These are phyloP conservation scores for Oehlia diaphana DNA, from an alignment of 192 early-diverging fungal species.

Conservation along the genomic window DNA sequence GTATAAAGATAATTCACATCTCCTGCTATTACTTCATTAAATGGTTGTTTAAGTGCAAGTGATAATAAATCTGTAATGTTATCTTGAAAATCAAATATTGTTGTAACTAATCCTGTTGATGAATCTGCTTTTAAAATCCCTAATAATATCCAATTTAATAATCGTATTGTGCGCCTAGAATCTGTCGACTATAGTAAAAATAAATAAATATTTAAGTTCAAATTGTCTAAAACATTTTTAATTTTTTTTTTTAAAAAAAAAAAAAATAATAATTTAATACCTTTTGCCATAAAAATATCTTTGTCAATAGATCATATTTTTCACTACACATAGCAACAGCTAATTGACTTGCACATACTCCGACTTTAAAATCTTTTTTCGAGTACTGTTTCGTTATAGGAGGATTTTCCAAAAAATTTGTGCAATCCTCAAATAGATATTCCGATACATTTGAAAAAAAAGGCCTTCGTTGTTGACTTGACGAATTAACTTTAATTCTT, in stretches of 20 bases:
- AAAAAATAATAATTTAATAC: conserved; percentile 9
- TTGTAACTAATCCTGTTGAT: conserved; percentile 25
- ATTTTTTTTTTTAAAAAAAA: no score
- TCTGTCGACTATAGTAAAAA: conserved; percentile 35
- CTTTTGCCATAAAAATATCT: conserved; percentile 37
- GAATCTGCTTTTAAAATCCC: conserved; percentile 27
- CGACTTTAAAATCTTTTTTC: conserved; percentile 43
- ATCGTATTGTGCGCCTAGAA: conserved; percentile 37
- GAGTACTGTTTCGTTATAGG: conserved; percentile 36
- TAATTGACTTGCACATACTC: conserved; percentile 37
- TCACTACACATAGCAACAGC: conserved; percentile 36
- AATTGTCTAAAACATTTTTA: no score
- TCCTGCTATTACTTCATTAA: conserved; percentile 32
- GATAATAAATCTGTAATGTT: conserved; percentile 39
- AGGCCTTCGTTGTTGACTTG: conserved; percentile 18
- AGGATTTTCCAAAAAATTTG: conserved; percentile 36
- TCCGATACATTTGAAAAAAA: conserved; percentile 41
- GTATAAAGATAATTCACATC: conserved; percentile 43
- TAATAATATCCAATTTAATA: conserved; percentile 48
- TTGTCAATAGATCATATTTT: conserved; percentile 24
- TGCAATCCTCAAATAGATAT: conserved; percentile 33
- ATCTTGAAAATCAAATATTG: conserved; percentile 37
- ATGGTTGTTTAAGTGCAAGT: conserved; percentile 34
- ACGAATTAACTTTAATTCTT: not conserved
- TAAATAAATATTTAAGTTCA: no score